Evolutionary conservation across 129 eudicot genomes (phyloP).

Genomic region (Lonicera japonica): DNA sequence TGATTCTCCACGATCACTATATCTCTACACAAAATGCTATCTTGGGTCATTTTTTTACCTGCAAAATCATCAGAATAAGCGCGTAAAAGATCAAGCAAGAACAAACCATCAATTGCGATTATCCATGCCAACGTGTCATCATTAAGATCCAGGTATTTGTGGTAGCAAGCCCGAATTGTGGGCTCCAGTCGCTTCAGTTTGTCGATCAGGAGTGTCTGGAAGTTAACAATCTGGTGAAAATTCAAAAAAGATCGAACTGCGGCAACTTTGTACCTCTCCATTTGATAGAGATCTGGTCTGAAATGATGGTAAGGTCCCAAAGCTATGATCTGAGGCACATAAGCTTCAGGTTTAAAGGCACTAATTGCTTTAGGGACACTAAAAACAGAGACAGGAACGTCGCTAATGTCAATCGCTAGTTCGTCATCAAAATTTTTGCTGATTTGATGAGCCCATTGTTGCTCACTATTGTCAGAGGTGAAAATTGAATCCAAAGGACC

Average conservation of each 20-base stretch:
- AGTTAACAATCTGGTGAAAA: neutral
- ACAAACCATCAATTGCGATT: conserved; percentile 17
- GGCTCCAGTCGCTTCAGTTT: neutral
- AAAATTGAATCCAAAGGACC: neutral
- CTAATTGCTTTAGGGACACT: conserved; percentile 11
- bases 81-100: conserved; percentile 10
- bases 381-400: neutral
- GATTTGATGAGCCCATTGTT: conserved; percentile 12
- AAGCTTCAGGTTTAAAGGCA: conserved; percentile 14
- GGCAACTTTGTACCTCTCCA: conserved; percentile 14
- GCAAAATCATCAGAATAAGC: neutral
- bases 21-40: conserved; percentile 6
- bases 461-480: neutral
- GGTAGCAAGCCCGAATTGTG: conserved; percentile 11
- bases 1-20: conserved; percentile 43
- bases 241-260: conserved; percentile 4
- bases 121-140: conserved; percentile 12
- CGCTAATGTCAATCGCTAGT: neutral
- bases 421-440: neutral
- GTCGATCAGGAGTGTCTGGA: conserved; percentile 6
- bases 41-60: neutral
- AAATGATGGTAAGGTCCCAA: conserved; percentile 23
- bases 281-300: conserved; percentile 9
- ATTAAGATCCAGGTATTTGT: conserved; percentile 19
- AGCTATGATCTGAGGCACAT: conserved; percentile 16